Evolutionary conservation across 371 early-diverging fungal species (phyloP).

Genomic region (Nematocida sp.): DNA sequence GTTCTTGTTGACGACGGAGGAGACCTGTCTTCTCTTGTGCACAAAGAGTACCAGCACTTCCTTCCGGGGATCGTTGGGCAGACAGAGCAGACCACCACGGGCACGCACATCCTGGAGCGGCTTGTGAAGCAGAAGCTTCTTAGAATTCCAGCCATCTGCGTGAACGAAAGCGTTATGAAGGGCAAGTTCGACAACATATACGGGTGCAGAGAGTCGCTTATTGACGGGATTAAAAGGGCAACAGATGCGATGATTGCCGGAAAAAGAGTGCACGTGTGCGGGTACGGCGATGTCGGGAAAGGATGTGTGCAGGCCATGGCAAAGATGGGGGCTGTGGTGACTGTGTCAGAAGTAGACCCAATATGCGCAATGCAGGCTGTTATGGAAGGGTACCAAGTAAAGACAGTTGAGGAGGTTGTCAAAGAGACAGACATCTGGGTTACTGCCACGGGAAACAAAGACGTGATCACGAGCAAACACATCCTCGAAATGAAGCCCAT

Average conservation of each 20-base stretch:
- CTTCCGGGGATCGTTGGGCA: constrained; percentile 75
- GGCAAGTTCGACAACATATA: constrained; percentile 98
- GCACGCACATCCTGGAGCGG: constrained; percentile 93
- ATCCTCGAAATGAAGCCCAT: constrained; percentile 86
- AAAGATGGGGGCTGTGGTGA: constrained; percentile 93
- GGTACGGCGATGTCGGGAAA: constrained; percentile 98
- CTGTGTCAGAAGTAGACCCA: constrained; percentile 91
- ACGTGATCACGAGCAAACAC: constrained; percentile 83
- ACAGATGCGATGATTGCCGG: constrained; percentile 99
- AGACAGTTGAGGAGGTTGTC: constrained; percentile 89
- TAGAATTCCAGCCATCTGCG: constrained; percentile 93
- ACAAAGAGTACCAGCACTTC: constrained; percentile 81
- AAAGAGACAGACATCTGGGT: constrained; percentile 85
- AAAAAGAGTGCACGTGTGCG: constrained; percentile 90
- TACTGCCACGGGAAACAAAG: constrained; percentile 95
- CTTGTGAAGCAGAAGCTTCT: constrained; percentile 77
- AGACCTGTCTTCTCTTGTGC: constrained; percentile 86
- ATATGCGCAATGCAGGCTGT: constrained; percentile 96
- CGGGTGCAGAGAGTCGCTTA: constrained; percentile 95
- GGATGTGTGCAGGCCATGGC: constrained; percentile 92
- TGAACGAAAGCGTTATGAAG: constrained; percentile 98
- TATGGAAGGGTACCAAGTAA: constrained; percentile 92
- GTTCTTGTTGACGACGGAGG: constrained; percentile 97
- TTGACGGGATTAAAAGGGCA: constrained; percentile 97
- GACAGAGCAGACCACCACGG: constrained; percentile 97